Conservation (phyloP, 352 stramenopile genomes). For the Phytophthora melonis region DNA sequence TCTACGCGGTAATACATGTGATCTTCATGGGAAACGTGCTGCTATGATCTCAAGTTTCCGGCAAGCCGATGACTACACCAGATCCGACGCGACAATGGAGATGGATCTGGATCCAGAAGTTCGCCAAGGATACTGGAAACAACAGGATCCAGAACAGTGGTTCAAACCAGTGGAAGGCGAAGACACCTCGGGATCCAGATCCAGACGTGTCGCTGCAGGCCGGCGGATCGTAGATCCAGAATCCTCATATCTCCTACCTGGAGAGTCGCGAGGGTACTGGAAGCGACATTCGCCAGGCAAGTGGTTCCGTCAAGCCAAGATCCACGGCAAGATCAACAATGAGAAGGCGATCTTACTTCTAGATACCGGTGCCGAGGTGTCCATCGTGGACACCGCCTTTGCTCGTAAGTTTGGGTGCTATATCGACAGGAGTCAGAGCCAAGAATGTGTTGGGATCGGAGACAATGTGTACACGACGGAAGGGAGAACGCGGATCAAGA, state of each 20-base stretch:
- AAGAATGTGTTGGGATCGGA: not conserved
- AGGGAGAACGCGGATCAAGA: not conserved
- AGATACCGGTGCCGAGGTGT: not conserved
- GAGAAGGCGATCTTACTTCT: not conserved
- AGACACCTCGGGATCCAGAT: not conserved
- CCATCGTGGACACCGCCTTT: not conserved
- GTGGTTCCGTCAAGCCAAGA: not conserved
- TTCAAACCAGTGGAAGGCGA: not conserved
- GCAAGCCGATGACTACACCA: not conserved
- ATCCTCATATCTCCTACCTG: not conserved
- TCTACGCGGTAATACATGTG: not conserved
- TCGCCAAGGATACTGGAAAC: conserved; percentile 8
- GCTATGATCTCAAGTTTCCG: not conserved
- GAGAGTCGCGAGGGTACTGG: not conserved
- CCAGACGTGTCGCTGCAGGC: not conserved
- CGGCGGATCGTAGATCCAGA: not conserved
- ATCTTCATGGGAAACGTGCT: not conserved
- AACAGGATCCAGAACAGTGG: too few relatives aligned
- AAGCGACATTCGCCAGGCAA: not conserved
- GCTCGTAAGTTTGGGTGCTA: not conserved
- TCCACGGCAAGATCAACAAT: not conserved
- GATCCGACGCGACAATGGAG: not conserved
- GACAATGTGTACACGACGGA: not conserved
- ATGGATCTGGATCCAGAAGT: not conserved
- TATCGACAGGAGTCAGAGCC: not conserved